Conservation (phyloP, 345 rosid species). For the Camelina neglecta region DNA sequence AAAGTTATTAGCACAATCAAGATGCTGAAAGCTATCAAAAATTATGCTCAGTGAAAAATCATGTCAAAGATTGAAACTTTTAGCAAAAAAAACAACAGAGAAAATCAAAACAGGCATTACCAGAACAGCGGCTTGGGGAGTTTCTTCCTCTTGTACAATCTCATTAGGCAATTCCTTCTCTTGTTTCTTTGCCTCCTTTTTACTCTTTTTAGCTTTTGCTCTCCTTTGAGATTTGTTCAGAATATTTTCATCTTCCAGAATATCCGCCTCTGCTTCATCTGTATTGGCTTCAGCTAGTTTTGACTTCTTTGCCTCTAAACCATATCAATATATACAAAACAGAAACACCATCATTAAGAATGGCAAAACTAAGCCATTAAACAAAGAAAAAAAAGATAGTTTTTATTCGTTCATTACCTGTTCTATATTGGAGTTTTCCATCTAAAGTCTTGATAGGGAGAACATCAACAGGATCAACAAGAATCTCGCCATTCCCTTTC, state of each 20-base stretch:
- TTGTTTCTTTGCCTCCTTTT: slow-evolving; percentile 76
- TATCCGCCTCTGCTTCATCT: slow-evolving; percentile 43
- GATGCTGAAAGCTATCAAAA: slow-evolving; percentile 15
- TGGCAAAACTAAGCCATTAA: neutral
- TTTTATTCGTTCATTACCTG: slow-evolving; percentile 41
- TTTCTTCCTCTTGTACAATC: slow-evolving; percentile 51
- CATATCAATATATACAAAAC: slow-evolving; percentile 17
- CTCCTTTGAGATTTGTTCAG: slow-evolving; percentile 81
- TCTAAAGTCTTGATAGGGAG: slow-evolving; percentile 87
- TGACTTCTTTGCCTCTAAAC: slow-evolving; percentile 49
- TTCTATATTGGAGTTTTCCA: slow-evolving; percentile 72
- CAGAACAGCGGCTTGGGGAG: slow-evolving; percentile 81
- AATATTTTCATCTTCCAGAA: slow-evolving; percentile 46
- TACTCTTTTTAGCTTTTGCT: slow-evolving; percentile 73
- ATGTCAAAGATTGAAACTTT: slow-evolving; percentile 12
- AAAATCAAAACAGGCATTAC: slow-evolving; percentile 49
- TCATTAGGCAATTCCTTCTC: slow-evolving; percentile 61
- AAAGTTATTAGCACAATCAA: slow-evolving; percentile 15
- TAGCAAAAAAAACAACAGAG: slow-evolving; percentile 5
- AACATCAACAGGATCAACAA: slow-evolving; percentile 74
- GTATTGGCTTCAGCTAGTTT: slow-evolving; percentile 33
- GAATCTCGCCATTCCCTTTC: slow-evolving; percentile 45
- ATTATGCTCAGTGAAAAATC: slow-evolving; percentile 5
- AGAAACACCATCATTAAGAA: slow-evolving; percentile 6
- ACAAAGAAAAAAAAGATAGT: neutral